Base-by-base conservation (phyloP, 805 yeast species). In the Lachancea nothofagi region DNA sequence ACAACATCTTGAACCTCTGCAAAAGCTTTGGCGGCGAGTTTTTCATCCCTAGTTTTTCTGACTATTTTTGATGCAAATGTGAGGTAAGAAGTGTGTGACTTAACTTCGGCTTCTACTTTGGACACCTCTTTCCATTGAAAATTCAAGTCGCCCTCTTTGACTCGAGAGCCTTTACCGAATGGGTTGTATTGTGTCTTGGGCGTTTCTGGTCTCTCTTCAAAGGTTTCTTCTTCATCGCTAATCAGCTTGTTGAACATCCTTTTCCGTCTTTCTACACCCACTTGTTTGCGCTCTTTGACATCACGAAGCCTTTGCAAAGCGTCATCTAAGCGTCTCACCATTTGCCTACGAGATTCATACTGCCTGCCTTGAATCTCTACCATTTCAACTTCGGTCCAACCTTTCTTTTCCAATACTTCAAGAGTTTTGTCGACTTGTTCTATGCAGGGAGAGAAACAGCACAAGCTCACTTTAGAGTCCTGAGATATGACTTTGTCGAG, bases 381-480 rank as follows among this genome's bases (percentile, higher is more conserved):
- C 89, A 87, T 84, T 62, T 93, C 96, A 17, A 93, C 78, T 13
- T 76, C 72, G 4, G 75, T 71, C 96, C 97, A 93, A 1, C 95
- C 96, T 30, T 79, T 59, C 24, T 68, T 72, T 49, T 81, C 79
- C 42, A 93, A 65, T 0, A 84, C 81, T 47, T 76, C 81, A 9
- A 90, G 78, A 0, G 97, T 85, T 57, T 84, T 81, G 42, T 82
- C 82, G 3, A 93, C 98, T 65, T 93, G 99, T 64, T 93, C 99
- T 34, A 93, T 84, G 62, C 99, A 93, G 7, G 99, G 99, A 28
- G 95, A 85, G 57, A 93, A 93, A 62, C 98, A 93, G 64, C 99
- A 93, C 39, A 93, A 72, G 2, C 83, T 78, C 17, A 78, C 84
- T 20, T 70, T 68, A 40, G 70, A 67, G 14, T 64, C 64, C 7